Evolutionary conservation across 805 yeast species (phyloP).

Genomic region (Saccharomyces mikatae): DNA sequence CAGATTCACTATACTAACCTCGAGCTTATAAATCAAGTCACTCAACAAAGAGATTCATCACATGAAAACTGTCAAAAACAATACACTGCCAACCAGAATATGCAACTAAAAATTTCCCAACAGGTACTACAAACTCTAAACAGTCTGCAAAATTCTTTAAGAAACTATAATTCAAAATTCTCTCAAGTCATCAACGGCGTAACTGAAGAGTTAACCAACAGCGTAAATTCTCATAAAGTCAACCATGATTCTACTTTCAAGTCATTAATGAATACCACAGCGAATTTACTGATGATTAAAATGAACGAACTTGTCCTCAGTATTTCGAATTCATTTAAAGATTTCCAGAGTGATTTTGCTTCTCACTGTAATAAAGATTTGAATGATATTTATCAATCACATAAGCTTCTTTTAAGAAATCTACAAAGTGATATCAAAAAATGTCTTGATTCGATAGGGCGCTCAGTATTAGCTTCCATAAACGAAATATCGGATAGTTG

Average conservation of each 20-base stretch:
- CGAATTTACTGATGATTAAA: background rate
- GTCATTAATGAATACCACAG: background rate
- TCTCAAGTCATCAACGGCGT: slow-evolving; percentile 2
- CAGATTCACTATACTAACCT: slow-evolving; percentile 12
- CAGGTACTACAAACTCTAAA: background rate
- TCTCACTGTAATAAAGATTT: slow-evolving; percentile 5
- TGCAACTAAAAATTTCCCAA: background rate
- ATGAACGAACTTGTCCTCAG: background rate
- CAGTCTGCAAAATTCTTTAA: background rate
- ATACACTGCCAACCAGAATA: background rate
- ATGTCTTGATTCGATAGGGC: slow-evolving; percentile 2
- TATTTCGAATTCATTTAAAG: background rate
- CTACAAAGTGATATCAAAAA: background rate
- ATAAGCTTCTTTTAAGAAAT: background rate
- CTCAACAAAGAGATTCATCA: slow-evolving; percentile 10
- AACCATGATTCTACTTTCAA: background rate
- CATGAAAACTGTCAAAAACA: slow-evolving; percentile 9
- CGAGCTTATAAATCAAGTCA: slow-evolving; percentile 8
- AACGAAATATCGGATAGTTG: slow-evolving; percentile 1
- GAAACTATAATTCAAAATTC: slow-evolving; percentile 1
- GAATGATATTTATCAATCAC: slow-evolving; percentile 2
- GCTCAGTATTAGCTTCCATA: slow-evolving; percentile 2
- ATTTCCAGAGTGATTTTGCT: background rate
- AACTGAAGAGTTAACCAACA: slow-evolving; percentile 6
- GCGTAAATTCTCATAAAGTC: background rate